phyloP scores from a whole-genome alignment of 164 flowering plant genomes.

The Piper betle region DNA sequence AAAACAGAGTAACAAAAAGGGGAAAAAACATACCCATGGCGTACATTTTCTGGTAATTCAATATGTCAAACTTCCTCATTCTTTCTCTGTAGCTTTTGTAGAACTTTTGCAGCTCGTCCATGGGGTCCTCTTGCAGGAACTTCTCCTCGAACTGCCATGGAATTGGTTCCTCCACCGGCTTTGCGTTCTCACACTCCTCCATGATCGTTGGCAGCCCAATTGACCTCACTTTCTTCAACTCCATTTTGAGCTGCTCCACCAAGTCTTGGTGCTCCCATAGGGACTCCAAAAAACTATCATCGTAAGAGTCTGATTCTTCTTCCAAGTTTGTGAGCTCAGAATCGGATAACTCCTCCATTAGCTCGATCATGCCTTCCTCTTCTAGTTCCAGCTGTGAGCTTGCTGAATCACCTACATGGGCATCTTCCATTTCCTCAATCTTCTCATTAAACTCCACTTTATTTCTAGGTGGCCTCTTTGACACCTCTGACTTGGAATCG shows the following conservation, averaged over 20 bases:
- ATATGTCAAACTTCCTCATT: constrained; percentile 86
- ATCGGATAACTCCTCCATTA: background rate
- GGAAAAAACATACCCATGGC: constrained; percentile 41
- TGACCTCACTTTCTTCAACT: constrained; percentile 67
- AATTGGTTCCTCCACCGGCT: constrained; percentile 52
- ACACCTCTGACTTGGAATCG: background rate
- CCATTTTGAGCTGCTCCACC: constrained; percentile 77
- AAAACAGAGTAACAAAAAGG: background rate
- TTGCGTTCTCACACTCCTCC: constrained; percentile 76
- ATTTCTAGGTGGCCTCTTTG: background rate
- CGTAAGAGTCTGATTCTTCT: constrained; percentile 25
- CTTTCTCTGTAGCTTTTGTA: constrained; percentile 71
- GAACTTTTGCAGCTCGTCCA: constrained; percentile 65
- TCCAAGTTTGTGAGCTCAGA: constrained; percentile 12
- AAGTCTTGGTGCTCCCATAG: constrained; percentile 92
- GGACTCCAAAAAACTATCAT: constrained; percentile 33
- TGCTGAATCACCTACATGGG: background rate
- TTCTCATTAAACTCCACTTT: background rate
- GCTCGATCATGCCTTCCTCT: background rate
- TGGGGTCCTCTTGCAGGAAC: constrained; percentile 37
- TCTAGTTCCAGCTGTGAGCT: background rate
- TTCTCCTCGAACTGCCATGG: constrained; percentile 89
- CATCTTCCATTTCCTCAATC: background rate
- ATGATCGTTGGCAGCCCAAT: constrained; percentile 85
- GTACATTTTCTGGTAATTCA: constrained; percentile 93